Evolutionary conservation across 2,329 filamentous ascomycete species (phyloP), one percentile per base, ranked within the genome.

Genomic region (Biscogniauxia mediterranea): DNA sequence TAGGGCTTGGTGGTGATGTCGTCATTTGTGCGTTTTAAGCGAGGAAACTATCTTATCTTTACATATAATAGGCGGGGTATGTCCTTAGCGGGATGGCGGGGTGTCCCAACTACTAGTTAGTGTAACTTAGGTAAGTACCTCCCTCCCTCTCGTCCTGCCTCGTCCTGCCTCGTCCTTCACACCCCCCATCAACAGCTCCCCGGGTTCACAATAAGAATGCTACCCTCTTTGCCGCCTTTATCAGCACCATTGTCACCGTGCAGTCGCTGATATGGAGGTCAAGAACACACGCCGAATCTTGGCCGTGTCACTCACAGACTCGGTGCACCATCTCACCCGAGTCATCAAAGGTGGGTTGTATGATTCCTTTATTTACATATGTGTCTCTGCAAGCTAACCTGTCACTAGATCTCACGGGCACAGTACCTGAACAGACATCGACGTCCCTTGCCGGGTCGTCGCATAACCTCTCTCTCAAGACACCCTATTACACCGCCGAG

Each of bases 401-500:
- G 54, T 25, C 20, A 50, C 19, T 61, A 87, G 85, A 84, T 55
- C 78, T 87, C 57, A 85, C 84, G 0, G 83, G 83, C 56, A 74
- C 75, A 3, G 70, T 71, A 20, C 82, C 76, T 28, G 75, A 75
- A 28, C 69, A 75, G 52, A 74, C 74, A 17, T 74, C 72, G 7
- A 70, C 76, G 2, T 77, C 79, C 2, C 76, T 88, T 32, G 86
- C 87, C 1, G 87, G 88, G 25, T 81, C 80, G 38, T 86, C 86
- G 17, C 87, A 89, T 68, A 72, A 75, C 52, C 79, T 87, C 32
- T 61, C 75, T 8, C 75, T 90, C 58, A 79, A 79, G 62, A 90
- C 86, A 20, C 68, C 77, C 15, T 90, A 90, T 77, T 90, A 89
- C 77, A 80, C 75, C 23, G 81, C 85, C 57, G 78, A 78, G 0